Percentiles rank a stretch among this genome's conserved stretches.
Conservation (phyloP, 225 moss, liverwort and hornwort species). For the Polytrichum formosum region DNA sequence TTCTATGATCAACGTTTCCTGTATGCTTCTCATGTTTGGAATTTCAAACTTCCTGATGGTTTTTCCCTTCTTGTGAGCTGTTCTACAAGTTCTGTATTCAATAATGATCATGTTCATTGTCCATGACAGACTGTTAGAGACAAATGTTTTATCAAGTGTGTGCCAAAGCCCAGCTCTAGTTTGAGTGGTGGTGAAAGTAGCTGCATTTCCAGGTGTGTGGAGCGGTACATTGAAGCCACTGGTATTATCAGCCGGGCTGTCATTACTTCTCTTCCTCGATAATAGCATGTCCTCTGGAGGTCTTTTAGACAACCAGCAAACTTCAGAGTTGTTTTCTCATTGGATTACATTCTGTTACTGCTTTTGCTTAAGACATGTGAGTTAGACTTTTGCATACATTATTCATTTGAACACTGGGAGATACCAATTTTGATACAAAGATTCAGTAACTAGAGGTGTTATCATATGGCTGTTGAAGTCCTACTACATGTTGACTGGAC, state of each 20-base stretch:
- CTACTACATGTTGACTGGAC: too few relatives aligned
- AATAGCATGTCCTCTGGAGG: constrained; percentile 8
- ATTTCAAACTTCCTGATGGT: too few relatives aligned
- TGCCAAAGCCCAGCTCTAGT: constrained; percentile 83
- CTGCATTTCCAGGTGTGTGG: constrained; percentile 95
- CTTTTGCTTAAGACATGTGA: background rate
- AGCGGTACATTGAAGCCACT: constrained; percentile 98
- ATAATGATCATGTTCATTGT: constrained; percentile 5
- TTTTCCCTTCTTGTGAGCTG: too few relatives aligned
- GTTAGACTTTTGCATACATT: too few relatives aligned
- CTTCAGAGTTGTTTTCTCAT: background rate
- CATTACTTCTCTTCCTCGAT: constrained; percentile 74
- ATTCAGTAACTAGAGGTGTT: too few relatives aligned
- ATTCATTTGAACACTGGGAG: too few relatives aligned
- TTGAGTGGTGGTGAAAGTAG: constrained; percentile 91
- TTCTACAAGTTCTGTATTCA: constrained; percentile 6
- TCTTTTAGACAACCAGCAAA: background rate
- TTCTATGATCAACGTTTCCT: too few relatives aligned
- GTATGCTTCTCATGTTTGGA: too few relatives aligned
- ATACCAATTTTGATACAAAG: too few relatives aligned
- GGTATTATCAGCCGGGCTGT: constrained; percentile 94
- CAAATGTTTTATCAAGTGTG: constrained; percentile 91
- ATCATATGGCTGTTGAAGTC: too few relatives aligned
- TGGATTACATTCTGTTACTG: background rate
- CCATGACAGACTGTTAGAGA: constrained; percentile 82